These are phyloP conservation scores for Kuraishia cidri DNA, from an alignment of 805 yeast species.

Conservation along the genomic window DNA sequence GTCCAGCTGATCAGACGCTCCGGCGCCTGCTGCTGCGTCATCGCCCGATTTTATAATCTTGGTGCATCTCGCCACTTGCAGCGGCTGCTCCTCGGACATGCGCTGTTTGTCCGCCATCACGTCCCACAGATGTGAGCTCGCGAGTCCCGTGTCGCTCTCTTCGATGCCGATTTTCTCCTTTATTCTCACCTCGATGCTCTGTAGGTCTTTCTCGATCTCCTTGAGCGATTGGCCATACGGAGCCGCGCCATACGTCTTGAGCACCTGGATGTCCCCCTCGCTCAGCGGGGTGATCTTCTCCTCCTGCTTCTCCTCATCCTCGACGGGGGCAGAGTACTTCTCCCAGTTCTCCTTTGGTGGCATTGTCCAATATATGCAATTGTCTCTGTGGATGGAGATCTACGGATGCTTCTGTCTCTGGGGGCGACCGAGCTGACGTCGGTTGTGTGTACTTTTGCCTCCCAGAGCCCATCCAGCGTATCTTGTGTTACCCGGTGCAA, in stretches of 20 bases:
- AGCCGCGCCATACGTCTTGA: conserved; percentile 96
- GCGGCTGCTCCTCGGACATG: conserved; percentile 87
- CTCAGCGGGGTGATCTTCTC: conserved; percentile 79
- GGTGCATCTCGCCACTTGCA: conserved; percentile 98
- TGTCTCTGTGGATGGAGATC: not conserved
- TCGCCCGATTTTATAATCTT: conserved; percentile 73
- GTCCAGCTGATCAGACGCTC: conserved; percentile 11
- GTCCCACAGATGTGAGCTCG: conserved; percentile 97
- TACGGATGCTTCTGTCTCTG: too few relatives aligned
- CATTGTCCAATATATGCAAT: conserved; percentile 32
- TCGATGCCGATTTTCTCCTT: conserved; percentile 91
- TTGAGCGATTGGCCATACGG: conserved; percentile 84
- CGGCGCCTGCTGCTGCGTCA: conserved; percentile 20
- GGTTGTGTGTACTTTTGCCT: too few relatives aligned
- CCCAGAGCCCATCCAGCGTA: conserved; percentile 4
- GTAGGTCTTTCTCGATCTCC: conserved; percentile 78
- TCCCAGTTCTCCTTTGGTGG: conserved; percentile 99
- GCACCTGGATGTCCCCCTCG: conserved; percentile 95
- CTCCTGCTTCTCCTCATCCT: conserved; percentile 47
- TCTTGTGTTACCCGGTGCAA: too few relatives aligned
- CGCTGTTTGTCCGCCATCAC: conserved; percentile 92
- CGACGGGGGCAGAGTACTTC: conserved; percentile 85
- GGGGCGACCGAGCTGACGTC: not conserved
- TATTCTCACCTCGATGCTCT: conserved; percentile 75
- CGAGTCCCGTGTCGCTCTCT: conserved; percentile 96